Evolutionary conservation across 352 stramenopile genomes (phyloP), one percentile per base, ranked within the genome.

Genomic region (Pythium dissimile): DNA sequence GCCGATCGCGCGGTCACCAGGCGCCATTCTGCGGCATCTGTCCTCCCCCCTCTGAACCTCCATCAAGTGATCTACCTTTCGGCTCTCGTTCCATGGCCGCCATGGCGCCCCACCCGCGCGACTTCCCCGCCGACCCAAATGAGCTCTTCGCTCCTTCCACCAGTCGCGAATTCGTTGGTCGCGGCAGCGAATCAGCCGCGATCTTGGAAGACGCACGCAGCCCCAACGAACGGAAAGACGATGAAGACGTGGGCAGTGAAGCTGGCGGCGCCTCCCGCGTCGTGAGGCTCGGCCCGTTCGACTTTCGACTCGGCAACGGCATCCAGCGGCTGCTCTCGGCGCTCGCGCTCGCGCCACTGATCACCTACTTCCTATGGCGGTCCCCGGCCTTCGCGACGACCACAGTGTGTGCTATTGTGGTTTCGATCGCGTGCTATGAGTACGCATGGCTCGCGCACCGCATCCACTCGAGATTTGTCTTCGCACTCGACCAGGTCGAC

Each of bases 361-460:
- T 92, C 42, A 92, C 80, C 0, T 55, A 86, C 16, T 90, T 90
- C 26, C 68, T 92, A 11, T 88, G 80, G 80, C 43, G 70, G 6
- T 89, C 80, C 15, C 80, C 80, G 2, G 77, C 74, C 9, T 80
- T 88, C 54, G 77, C 77, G 11, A 89, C 80, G n/a, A 74, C 80
- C 8, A 87, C 75, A 0, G 75, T 89, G 16, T 89, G 80, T 62
- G 76, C 73, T 54, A 16, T 57, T 16, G 47, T 64, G 16, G 47
- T 57, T 16, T 85, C 84, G 26, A 65, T 88, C 48, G 75, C 67
- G 23, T 83, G 68, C 49, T 92, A 88, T 64, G 83, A 92, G 59
- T 92, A 85, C 61, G 67, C 83, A 54, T 92, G 80, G 66, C 66
- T 92, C 34, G 67, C 80, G 0, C 74, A 87, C 47, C 67, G 83